Evolutionary conservation across 257 asterid species (phyloP), one percentile per base, ranked within the genome.

Genomic region (Coffea eugenioides): DNA sequence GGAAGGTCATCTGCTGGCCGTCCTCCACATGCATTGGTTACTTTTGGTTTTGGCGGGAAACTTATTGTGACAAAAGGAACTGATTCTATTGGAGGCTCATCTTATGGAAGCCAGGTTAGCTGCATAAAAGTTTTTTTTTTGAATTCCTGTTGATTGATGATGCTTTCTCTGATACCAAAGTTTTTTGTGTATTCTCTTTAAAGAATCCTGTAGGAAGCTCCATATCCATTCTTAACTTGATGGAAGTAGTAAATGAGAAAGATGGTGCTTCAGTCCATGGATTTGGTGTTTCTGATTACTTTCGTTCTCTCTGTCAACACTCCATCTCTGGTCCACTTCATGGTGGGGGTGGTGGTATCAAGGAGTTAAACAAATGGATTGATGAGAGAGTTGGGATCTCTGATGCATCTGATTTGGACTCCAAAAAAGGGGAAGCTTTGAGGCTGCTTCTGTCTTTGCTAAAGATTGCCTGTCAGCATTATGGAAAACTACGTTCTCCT

Each of bases 1-100:
- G 97, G 89, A 80, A 94, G 94, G 87, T 92, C 97, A 69, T 89
- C 97, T 82, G 96, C 93, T 18, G 98, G 96, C 57, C 97, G 98
- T 69, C 98, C 99, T 71, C 91, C 97, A 31, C 98, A 94, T 87
- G 99, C 99, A 77, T 85, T 96, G 86, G 97, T 91, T 83, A 77
- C 94, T 77, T 96, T 96, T 82, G 99, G 98, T 64, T 96, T 96
- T 83, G 99, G 99, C 71, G 98, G 99, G 82, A 96, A 96, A 84
- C 93, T 96, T 75, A 89, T 96, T 73, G 90, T 96, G 86, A 84
- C 90, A 89, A 94, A 92, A 88, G 84, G 90, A 81, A 80, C 78
- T 75, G 77, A 77, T 83, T 84, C 90, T 76, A 21, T 81, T 75
- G 93, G 84, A 79, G 86, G 76, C 83, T 72, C 89, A 73, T 87